phyloP scores from a whole-genome alignment of 2,329 filamentous ascomycete species.

The Ophiostoma triangulosporum region DNA sequence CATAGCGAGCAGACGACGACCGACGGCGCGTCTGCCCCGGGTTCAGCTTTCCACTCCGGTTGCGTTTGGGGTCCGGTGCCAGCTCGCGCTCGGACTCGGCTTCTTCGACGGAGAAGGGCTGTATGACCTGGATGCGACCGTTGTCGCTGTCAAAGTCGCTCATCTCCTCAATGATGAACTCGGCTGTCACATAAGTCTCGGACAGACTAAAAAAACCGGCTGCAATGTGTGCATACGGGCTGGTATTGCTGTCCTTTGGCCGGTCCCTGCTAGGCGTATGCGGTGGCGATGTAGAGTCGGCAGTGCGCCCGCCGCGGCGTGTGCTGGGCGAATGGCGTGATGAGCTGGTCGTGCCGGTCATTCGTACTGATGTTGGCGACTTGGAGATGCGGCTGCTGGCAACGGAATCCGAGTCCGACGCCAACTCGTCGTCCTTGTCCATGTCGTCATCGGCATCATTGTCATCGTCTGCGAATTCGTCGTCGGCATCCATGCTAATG shows the following conservation, averaged over 20 bases:
- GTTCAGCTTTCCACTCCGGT: constrained; percentile 22
- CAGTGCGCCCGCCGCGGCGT: constrained; percentile 8
- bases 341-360: background rate
- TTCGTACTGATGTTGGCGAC: constrained; percentile 15
- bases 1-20: background rate
- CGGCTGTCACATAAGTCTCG: no score
- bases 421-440: background rate
- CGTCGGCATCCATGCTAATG: constrained; percentile 3
- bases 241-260: background rate
- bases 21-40: background rate
- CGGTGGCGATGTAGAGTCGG: constrained; percentile 1
- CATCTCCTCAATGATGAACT: constrained; percentile 31
- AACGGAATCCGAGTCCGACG: constrained; percentile 9
- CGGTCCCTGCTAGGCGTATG: background rate
- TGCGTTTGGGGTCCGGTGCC: background rate
- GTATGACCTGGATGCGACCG: constrained; percentile 29
- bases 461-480: background rate
- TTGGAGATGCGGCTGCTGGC: background rate
- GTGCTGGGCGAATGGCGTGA: constrained; percentile 4
- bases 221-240: background rate
- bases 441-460: constrained; percentile 1
- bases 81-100: constrained; percentile 16
- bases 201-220: no score
- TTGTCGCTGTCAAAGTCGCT: constrained; percentile 32
- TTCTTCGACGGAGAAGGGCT: constrained; percentile 33